Evolutionary conservation across 768 basidiomycete species (phyloP), one percentile per base, ranked within the genome.

Genomic region (Hypsizygus marmoreus): DNA sequence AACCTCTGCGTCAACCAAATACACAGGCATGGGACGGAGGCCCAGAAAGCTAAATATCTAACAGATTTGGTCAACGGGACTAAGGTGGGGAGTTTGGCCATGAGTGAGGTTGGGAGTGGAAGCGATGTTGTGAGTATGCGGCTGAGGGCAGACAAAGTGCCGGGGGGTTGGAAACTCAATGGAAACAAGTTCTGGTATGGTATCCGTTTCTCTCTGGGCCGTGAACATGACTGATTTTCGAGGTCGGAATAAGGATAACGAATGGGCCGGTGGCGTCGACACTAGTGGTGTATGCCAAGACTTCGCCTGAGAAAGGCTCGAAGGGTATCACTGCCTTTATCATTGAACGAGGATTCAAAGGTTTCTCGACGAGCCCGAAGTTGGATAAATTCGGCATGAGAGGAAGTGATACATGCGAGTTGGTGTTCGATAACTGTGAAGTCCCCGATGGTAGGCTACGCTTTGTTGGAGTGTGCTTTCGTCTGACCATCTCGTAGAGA

Each of bases 361-460:
- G 92, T 1, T 95, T 95, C 66, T 91, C 91, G 5, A 88, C 91
- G 0, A 86, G 88, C 54, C 90, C 87, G 48, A 93, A 95, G 57
- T 73, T 97, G 16, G 95, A 97, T 65, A 97, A 97, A 64, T 84
- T 97, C 59, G 95, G 95, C 1, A 97, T 97, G 95, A 74, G 95
- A 56, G 95, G 95, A 29, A 91, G 89, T 49, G 93, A 97, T 56
- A 97, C 95, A 2, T 92, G 91, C 53, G 95, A 97, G 61, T 70
- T 97, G 17, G 83, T 95, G 14, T 97, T 97, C 48, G 91, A 95
- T 54, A 78, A 91, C 55, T 95, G 92, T 55, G 79, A 86, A 55
- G 88, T 97, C 3, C 92, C 95, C 1, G 83, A 89, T 60, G 89
- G 92, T 92, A 43, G 38, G 72, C 14, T 6, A 3, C 32, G 20